Conservation (phyloP, 208 protist genomes). For the Leishmania amazonensis region DNA sequence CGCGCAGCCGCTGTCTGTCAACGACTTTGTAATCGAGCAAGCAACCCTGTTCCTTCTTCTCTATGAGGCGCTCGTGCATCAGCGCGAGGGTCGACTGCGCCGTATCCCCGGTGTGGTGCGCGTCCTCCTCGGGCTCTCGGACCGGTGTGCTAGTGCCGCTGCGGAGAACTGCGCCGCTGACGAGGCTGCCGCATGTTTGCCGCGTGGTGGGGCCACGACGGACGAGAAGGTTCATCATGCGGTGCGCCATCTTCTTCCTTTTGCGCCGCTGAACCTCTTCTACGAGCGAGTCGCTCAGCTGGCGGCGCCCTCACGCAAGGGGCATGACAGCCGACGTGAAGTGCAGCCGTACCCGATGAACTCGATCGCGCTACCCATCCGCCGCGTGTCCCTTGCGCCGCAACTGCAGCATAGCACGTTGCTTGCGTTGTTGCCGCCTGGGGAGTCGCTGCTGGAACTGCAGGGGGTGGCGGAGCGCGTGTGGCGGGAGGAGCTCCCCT, state of each 20-base stretch:
- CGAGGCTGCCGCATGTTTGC: not conserved
- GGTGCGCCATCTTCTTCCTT: slow-evolving; percentile 35
- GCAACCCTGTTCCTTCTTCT: slow-evolving; percentile 57
- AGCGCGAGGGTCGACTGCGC: slow-evolving; percentile 41
- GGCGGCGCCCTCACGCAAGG: not conserved
- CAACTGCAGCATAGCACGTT: slow-evolving; percentile 51
- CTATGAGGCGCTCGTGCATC: slow-evolving; percentile 61
- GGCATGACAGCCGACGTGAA: slow-evolving; percentile 1
- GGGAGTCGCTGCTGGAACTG: slow-evolving; percentile 56
- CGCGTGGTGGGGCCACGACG: not conserved
- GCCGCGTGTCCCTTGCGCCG: slow-evolving; percentile 32
- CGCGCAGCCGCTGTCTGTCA: slow-evolving; percentile 24
- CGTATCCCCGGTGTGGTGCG: slow-evolving; percentile 40
- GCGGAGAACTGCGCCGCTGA: not conserved
- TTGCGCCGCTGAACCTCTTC: slow-evolving; percentile 26
- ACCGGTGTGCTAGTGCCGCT: slow-evolving; percentile 12
- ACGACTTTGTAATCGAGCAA: slow-evolving; percentile 40
- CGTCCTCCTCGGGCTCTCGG: slow-evolving; percentile 31
- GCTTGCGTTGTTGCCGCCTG: slow-evolving; percentile 40
- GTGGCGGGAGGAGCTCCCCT: slow-evolving; percentile 17
- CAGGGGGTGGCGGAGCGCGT: slow-evolving; percentile 15
- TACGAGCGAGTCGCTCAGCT: slow-evolving; percentile 10
- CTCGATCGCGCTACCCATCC: slow-evolving; percentile 23
- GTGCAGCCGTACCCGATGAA: slow-evolving; percentile 35
- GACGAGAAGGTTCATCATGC: slow-evolving; percentile 25